Evolutionary conservation across 495 filamentous ascomycete genomes (phyloP).

Genomic region (Hyaloscypha bicolor): DNA sequence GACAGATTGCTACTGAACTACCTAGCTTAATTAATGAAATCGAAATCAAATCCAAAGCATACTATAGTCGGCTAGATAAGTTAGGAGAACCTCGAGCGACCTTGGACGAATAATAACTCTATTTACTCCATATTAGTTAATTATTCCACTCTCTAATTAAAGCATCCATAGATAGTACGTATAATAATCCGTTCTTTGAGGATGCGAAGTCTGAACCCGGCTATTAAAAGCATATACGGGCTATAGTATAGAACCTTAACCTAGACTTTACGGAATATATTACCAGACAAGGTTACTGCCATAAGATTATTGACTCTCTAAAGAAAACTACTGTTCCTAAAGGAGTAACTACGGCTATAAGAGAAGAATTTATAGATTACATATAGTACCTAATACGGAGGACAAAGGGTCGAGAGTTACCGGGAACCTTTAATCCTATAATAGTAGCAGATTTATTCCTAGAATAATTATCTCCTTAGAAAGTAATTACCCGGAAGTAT

Average conservation of each 20-base stretch:
- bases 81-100: conserved; percentile 54
- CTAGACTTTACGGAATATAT: conserved; percentile 56
- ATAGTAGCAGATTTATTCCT: conserved; percentile 54
- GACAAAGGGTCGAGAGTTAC: conserved; percentile 49
- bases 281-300: conserved; percentile 44
- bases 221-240: conserved; percentile 57
- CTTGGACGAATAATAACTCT: conserved; percentile 51
- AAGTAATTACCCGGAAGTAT: conserved; percentile 39
- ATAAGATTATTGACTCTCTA: conserved; percentile 35
- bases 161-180: conserved; percentile 56
- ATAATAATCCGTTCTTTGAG: conserved; percentile 58
- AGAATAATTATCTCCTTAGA: conserved; percentile 51
- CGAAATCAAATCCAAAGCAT: conserved; percentile 37
- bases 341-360: conserved; percentile 33
- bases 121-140: conserved; percentile 55
- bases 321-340: conserved; percentile 20
- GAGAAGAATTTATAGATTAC: conserved; percentile 42
- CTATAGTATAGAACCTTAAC: conserved; percentile 59
- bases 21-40: conserved; percentile 62
- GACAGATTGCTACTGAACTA: conserved; percentile 58
- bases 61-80: conserved; percentile 36
- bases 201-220: conserved; percentile 40
- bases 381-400: conserved; percentile 42
- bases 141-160: conserved; percentile 51
- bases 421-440: conserved; percentile 53